phyloP scores from a whole-genome alignment of 202 grass and related monocot genomes.

The Digitaria exilis region DNA sequence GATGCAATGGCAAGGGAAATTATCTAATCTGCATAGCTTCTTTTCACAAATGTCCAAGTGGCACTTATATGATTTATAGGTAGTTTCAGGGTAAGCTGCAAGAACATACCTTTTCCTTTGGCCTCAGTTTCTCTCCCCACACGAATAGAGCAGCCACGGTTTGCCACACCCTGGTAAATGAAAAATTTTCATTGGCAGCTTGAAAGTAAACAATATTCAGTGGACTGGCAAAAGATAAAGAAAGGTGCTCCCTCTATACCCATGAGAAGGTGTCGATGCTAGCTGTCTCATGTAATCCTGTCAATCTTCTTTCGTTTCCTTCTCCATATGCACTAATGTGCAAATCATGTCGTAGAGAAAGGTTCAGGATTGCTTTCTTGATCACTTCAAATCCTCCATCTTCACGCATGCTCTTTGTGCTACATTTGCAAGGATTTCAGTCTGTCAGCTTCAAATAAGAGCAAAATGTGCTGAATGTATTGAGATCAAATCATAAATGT shows the following conservation, averaged over 20 bases:
- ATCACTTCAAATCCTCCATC: constrained; percentile 91
- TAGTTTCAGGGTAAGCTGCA: constrained; percentile 11
- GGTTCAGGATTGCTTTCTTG: constrained; percentile 96
- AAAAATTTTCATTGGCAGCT: not conserved
- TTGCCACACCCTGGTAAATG: constrained; percentile 82
- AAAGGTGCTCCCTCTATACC: constrained; percentile 47
- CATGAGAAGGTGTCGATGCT: constrained; percentile 94
- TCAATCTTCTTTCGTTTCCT: constrained; percentile 95
- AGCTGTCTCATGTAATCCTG: constrained; percentile 92
- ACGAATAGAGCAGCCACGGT: constrained; percentile 94
- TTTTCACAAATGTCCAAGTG: not conserved
- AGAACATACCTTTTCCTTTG: constrained; percentile 82
- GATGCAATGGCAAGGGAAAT: not conserved
- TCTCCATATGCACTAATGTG: constrained; percentile 98
- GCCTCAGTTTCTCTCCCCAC: constrained; percentile 92
- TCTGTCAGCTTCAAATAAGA: constrained; percentile 25
- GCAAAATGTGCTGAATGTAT: not conserved
- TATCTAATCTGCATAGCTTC: not conserved
- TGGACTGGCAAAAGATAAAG: not conserved
- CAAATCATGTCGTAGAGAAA: constrained; percentile 87
- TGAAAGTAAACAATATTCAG: not conserved
- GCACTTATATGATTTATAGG: not conserved
- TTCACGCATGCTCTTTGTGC: constrained; percentile 91
- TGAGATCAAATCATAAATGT: not conserved
- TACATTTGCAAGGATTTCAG: constrained; percentile 49